Conservation (phyloP, 768 basidiomycete species). For the Pulveroboletus frians region DNA sequence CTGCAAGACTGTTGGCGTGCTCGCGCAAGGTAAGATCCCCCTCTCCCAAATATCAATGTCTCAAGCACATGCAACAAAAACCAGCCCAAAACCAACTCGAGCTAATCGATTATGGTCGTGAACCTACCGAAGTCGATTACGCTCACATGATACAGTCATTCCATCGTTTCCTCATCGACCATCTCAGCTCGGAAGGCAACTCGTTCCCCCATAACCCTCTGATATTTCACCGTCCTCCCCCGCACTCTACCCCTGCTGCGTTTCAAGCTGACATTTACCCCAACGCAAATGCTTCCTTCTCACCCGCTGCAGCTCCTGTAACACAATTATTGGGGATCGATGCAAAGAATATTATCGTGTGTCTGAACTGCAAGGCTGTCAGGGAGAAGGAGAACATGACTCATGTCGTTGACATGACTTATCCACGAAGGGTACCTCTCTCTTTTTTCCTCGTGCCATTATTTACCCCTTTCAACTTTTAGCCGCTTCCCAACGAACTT, state of each 20-base stretch:
- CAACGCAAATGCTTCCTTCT: conserved; percentile 10
- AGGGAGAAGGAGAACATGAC: conserved; percentile 73
- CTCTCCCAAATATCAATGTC: background rate
- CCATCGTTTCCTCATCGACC: conserved; percentile 90
- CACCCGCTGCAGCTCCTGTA: conserved; percentile 61
- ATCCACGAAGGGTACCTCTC: conserved; percentile 70
- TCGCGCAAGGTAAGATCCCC: conserved; percentile 68
- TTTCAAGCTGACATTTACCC: conserved; percentile 20
- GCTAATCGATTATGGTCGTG: conserved; percentile 82
- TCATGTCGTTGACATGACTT: conserved; percentile 81
- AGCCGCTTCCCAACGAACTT: conserved; percentile 37
- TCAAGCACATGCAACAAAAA: background rate
- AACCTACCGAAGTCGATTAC: conserved; percentile 69
- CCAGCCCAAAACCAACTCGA: conserved; percentile 75
- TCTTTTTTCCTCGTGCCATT: background rate
- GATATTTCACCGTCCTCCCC: conserved; percentile 31
- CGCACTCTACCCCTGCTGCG: background rate
- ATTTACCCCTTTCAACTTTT: background rate
- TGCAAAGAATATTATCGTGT: conserved; percentile 69
- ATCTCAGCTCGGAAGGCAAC: conserved; percentile 71
- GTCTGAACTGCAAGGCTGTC: conserved; percentile 65
- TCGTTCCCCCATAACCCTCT: conserved; percentile 57
- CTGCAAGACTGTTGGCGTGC: conserved; percentile 85
- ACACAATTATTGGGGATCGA: conserved; percentile 84
- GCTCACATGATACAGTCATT: conserved; percentile 90